Evolutionary conservation across 1,284 basidiomycete species (phyloP).

Genomic region (Cutaneotrichosporon mucoides): DNA sequence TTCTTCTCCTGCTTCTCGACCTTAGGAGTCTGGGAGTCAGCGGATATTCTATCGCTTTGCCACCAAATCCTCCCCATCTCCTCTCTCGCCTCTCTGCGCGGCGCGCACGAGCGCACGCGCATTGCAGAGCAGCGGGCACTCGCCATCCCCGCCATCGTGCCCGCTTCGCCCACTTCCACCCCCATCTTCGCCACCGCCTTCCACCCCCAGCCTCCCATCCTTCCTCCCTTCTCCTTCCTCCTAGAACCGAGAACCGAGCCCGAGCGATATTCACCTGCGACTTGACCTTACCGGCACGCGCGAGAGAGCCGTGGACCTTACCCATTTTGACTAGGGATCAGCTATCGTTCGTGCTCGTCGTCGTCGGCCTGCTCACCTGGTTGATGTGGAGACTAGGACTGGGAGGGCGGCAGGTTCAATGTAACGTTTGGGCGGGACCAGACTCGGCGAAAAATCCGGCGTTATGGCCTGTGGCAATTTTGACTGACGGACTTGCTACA

Average conservation of each 20-base stretch:
- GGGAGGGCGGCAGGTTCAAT: not conserved
- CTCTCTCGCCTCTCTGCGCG: not conserved
- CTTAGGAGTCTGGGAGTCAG: conserved; percentile 64
- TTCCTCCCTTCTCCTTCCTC: conserved; percentile 1
- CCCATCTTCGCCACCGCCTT: not conserved
- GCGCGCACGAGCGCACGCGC: not conserved
- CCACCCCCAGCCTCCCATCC: not conserved
- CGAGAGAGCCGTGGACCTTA: conserved; percentile 97
- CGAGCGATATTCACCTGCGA: conserved; percentile 58
- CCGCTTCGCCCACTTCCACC: not conserved
- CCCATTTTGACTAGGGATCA: conserved; percentile 50
- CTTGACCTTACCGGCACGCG: conserved; percentile 99
- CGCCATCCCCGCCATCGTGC: conserved; percentile 2
- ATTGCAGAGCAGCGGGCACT: not conserved
- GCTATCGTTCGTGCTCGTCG: conserved; percentile 2
- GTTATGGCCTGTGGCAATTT: not conserved
- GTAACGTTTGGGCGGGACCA: not conserved
- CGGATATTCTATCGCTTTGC: not conserved
- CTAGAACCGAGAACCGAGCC: not conserved
- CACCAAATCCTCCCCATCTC: not conserved
- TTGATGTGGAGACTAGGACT: conserved; percentile 7
- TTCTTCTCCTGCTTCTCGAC: conserved; percentile 98
- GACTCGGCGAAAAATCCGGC: not conserved
- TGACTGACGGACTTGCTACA: not conserved
- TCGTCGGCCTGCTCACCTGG: conserved; percentile 8